These are phyloP conservation scores for Ustilago hordei DNA, from an alignment of 1,284 basidiomycete species.

Conservation along the genomic window DNA sequence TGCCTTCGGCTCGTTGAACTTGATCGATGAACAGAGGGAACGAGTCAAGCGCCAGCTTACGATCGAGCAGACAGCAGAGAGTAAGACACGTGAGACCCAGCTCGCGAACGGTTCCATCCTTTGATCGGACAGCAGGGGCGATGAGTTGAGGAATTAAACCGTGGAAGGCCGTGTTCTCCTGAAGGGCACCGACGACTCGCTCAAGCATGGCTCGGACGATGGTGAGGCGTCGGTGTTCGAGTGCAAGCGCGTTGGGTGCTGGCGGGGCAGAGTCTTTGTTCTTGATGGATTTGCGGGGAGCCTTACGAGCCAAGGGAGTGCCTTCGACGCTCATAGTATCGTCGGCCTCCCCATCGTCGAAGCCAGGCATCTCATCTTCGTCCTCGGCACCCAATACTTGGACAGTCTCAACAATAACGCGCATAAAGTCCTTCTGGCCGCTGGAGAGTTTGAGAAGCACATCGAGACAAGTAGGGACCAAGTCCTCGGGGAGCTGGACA, in stretches of 20 bases:
- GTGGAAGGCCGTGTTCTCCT: conserved; percentile 92
- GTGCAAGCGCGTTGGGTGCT: conserved; percentile 40
- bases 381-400: conserved; percentile 72
- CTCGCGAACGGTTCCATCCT: conserved; percentile 84
- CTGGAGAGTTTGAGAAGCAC: conserved; percentile 85
- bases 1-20: conserved; percentile 80
- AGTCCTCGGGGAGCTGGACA: conserved; percentile 79
- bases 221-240: conserved; percentile 62
- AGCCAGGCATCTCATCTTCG: conserved; percentile 69
- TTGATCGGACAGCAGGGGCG: conserved; percentile 87
- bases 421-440: conserved; percentile 89
- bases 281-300: conserved; percentile 44
- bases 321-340: conserved; percentile 46
- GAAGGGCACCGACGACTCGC: conserved; percentile 78
- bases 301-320: conserved; percentile 43
- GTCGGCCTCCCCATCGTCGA: conserved; percentile 46
- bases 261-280: conserved; percentile 24
- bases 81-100: conserved; percentile 87
- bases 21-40: conserved; percentile 92
- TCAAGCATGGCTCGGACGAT: conserved; percentile 91
- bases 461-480: conserved; percentile 86
- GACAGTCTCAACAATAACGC: conserved; percentile 92
- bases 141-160: conserved; percentile 90
- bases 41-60: conserved; percentile 88
- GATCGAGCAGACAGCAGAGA: conserved; percentile 89